phyloP scores from a whole-genome alignment of 768 basidiomycete genomes.

The Agaricus blazei region DNA sequence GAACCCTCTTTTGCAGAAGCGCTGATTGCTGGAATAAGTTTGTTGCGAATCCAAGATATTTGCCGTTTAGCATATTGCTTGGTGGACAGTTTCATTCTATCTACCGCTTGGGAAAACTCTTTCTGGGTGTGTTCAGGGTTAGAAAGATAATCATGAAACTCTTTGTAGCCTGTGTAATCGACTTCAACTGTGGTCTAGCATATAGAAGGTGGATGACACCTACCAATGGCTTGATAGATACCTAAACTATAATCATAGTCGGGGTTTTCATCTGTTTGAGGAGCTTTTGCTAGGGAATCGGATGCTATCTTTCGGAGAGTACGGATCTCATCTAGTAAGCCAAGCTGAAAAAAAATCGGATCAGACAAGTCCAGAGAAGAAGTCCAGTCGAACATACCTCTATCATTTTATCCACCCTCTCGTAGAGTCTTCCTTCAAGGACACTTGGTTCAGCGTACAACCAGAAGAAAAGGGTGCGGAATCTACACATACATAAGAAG shows the following conservation, averaged over 20 bases:
- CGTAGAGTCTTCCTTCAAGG: slow-evolving; percentile 66
- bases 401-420: slow-evolving; percentile 87
- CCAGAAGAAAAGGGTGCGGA: slow-evolving; percentile 87
- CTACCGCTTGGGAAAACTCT: slow-evolving; percentile 52
- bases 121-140: slow-evolving; percentile 29
- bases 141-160: slow-evolving; percentile 71
- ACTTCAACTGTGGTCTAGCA: background rate
- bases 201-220: background rate
- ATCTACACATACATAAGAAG: slow-evolving; percentile 43
- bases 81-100: slow-evolving; percentile 82
- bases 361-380: background rate
- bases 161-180: slow-evolving; percentile 71
- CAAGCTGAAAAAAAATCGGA: slow-evolving; percentile 42
- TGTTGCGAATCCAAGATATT: slow-evolving; percentile 88
- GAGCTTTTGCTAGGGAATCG: background rate
- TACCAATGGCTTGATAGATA: slow-evolving; percentile 93
- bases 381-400: slow-evolving; percentile 40
- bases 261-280: background rate
- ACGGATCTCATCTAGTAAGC: slow-evolving; percentile 76
- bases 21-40: slow-evolving; percentile 70
- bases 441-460: slow-evolving; percentile 66
- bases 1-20: slow-evolving; percentile 36
- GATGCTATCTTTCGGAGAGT: slow-evolving; percentile 37
- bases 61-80: slow-evolving; percentile 90
- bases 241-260: slow-evolving; percentile 69